Evolutionary conservation across 2,329 filamentous ascomycete species (phyloP), one percentile per base, ranked within the genome.

Genomic region (Blumeriella jaapii): DNA sequence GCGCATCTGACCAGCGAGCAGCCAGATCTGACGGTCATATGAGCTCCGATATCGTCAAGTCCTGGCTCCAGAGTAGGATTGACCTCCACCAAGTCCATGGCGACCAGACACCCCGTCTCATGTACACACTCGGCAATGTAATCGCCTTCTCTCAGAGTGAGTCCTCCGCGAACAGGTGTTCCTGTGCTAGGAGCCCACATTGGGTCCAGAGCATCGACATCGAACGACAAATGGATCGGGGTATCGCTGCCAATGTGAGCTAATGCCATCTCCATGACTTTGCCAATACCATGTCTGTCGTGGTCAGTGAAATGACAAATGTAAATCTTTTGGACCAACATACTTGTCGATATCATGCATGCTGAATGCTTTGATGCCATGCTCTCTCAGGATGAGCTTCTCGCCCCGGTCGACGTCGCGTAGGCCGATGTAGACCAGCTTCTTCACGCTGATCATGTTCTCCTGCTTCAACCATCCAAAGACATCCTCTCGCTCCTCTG

Each of bases 281-380:
- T 81, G 36, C 91, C 91, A 53, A 98, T 98, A 29, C 91, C 91
- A 56, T 96, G 71, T 35, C 84, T 86, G 45, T 18, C 20, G 11
- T 23, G 9, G 27, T 41, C 11, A 46, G 43, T 13, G 38, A 38
- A 16, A 14, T 14, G n/a, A n/a, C 13, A n/a, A 26, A 20, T 5
- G 12, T 26, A 27, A n/a, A 23, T 8, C 11, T 5, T 10, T 16
- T 29, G 14, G 12, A 19, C 6, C 15, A 31, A 56, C 70, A 52
- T 65, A 85, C 81, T 74, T 71, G 61, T 98, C 91, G 59, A 98
- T 82, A 57, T 98, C 91, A 57, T 94, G 91, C 91, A 98, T 98
- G 63, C 81, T 89, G 55, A 96, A 98, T 3, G 89, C 89, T 67
- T 84, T 89, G 66, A 98, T 91, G 26, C 81, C 79, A 54, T 96